phyloP scores from a whole-genome alignment of 345 rosid species.

The Boechera stricta region DNA sequence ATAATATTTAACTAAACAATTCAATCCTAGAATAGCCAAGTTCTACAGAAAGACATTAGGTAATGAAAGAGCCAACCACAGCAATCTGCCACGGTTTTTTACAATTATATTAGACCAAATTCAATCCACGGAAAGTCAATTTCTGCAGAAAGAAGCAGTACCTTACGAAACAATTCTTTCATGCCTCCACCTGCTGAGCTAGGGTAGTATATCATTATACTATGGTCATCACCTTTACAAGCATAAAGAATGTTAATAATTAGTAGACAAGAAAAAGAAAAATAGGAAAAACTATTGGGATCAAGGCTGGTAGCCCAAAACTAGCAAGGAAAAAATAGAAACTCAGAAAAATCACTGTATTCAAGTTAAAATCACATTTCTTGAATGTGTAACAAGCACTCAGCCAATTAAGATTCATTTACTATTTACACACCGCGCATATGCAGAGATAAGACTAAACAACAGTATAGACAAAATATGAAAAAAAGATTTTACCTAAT shows the following conservation, averaged over 20 bases:
- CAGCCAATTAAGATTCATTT: background rate
- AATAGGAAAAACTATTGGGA: conserved; percentile 1
- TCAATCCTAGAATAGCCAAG: background rate
- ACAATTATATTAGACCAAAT: background rate
- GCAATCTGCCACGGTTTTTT: background rate
- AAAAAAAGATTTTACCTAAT: background rate
- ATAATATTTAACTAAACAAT: conserved; percentile 5
- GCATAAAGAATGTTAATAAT: conserved; percentile 31
- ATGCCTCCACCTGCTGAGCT: conserved; percentile 99
- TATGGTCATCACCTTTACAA: conserved; percentile 88
- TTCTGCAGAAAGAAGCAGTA: conserved; percentile 41
- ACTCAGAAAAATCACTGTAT: background rate
- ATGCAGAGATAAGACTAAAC: conserved; percentile 11
- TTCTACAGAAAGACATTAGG: conserved; percentile 9
- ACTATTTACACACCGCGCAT: background rate
- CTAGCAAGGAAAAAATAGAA: background rate
- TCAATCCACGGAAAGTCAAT: conserved; percentile 7
- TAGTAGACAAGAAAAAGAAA: conserved; percentile 22
- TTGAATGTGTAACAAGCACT: conserved; percentile 7
- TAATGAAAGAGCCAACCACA: conserved; percentile 5
- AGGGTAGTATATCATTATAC: conserved; percentile 98
- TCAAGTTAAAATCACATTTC: conserved; percentile 20
- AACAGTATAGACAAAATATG: background rate
- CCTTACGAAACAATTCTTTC: conserved; percentile 99
- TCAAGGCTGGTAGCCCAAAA: conserved; percentile 10